Percentiles rank a stretch among this genome's conserved stretches.
phyloP scores from a whole-genome alignment of 2,329 filamentous ascomycete genomes.

The Fusarium floridanum region DNA sequence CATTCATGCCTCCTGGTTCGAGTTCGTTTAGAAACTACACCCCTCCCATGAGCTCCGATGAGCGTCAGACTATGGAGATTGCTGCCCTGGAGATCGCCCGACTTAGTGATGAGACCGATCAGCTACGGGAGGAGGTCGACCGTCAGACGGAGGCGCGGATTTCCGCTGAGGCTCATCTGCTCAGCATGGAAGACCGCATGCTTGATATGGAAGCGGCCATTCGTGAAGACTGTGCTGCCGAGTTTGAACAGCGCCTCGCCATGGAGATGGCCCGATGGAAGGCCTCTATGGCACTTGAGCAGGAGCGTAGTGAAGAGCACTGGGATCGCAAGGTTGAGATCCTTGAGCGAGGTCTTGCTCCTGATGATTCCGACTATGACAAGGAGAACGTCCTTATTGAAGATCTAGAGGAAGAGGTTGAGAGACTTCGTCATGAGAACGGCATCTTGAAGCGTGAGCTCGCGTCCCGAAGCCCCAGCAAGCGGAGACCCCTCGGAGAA shows the following conservation, averaged over 20 bases:
- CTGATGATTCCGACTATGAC: conserved; percentile 64
- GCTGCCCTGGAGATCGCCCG: conserved; percentile 85
- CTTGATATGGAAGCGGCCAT: conserved; percentile 83
- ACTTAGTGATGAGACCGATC: conserved; percentile 79
- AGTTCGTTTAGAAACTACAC: conserved; percentile 55
- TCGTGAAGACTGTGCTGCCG: conserved; percentile 87
- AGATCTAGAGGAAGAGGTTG: conserved; percentile 78
- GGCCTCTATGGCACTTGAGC: conserved; percentile 80
- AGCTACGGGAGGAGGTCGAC: conserved; percentile 76
- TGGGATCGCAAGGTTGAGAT: conserved; percentile 87
- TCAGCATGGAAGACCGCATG: conserved; percentile 75
- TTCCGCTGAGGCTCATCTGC: conserved; percentile 79
- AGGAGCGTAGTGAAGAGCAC: conserved; percentile 84
- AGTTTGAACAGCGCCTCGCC: conserved; percentile 84
- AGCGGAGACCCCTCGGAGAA: conserved; percentile 67
- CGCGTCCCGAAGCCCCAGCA: conserved; percentile 71
- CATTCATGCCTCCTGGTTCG: conserved; percentile 57
- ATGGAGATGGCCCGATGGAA: conserved; percentile 87
- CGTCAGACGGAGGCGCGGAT: conserved; percentile 78
- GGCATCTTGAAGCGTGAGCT: conserved; percentile 75
- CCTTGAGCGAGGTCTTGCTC: conserved; percentile 62
- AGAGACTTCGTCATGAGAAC: conserved; percentile 74
- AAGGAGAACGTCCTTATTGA: conserved; percentile 74
- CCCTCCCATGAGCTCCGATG: conserved; percentile 57
- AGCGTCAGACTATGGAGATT: conserved; percentile 82